Conservation (phyloP, 2,329 filamentous ascomycete genomes). For the Colletotrichum neosansevieriae region DNA sequence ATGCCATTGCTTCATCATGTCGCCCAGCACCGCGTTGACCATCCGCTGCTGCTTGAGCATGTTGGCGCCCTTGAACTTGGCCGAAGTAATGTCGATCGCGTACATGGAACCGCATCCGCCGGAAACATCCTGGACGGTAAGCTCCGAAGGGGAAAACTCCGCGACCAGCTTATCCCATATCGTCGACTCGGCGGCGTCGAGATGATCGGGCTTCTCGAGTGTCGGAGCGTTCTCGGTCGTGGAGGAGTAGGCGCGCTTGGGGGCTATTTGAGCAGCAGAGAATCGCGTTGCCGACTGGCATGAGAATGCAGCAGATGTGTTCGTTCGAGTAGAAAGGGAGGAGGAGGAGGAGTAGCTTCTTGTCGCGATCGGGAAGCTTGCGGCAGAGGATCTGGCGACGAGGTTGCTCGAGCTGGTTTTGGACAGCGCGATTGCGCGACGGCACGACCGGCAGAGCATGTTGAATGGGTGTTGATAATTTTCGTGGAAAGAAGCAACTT, state of each 20-base stretch:
- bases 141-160: constrained; percentile 63
- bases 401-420: constrained; percentile 2
- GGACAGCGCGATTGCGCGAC: constrained; percentile 37
- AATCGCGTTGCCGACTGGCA: not conserved
- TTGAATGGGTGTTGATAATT: not conserved
- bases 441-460: constrained; percentile 41
- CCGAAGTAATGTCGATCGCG: constrained; percentile 80
- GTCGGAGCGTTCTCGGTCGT: not conserved
- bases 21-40: constrained; percentile 80
- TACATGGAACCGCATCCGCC: constrained; percentile 92
- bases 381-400: constrained; percentile 31
- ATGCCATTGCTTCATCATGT: constrained; percentile 85
- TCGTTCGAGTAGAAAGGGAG: not conserved
- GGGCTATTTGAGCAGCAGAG: not conserved
- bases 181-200: constrained; percentile 67
- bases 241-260: constrained; percentile 30
- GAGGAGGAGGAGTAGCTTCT: constrained; percentile 14
- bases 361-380: constrained; percentile 61
- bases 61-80: constrained; percentile 75
- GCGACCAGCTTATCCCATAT: constrained; percentile 67
- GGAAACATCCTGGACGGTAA: constrained; percentile 81
- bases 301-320: not conserved
- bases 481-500: not conserved
- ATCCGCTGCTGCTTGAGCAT: constrained; percentile 87
- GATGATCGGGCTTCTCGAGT: constrained; percentile 60